Evolutionary conservation across 1,284 basidiomycete genomes (phyloP), one percentile per base, ranked within the genome.

Genomic region (Leccinum variabile): DNA sequence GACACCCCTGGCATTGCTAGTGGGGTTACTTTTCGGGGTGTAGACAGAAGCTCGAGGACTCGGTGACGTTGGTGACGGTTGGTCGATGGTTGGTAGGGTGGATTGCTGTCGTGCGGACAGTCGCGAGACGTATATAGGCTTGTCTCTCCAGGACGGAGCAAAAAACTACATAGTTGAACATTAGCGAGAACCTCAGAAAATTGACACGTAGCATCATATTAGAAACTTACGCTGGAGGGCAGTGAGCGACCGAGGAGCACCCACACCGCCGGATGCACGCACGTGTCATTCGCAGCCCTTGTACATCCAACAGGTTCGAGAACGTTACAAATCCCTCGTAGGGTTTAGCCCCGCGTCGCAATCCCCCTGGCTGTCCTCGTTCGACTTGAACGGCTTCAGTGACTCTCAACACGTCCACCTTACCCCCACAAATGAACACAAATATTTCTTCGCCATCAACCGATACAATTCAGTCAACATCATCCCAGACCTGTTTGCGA

Each of bases 371-470:
- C 76, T 92, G 56, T 82, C 81, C 63, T 75, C 73, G 28, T 80
- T 80, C 37, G 79, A 81, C 14, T 72, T 87, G 58, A 74, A 79
- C n/a, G 75, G 71, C 41, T 72, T 74, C 3, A 76, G 80, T 33
- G 78, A 81, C 53, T 77, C 83, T 64, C 82, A 83, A 59, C 75
- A 75, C 59, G 75, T 76, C 55, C 70, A 74, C 41, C 72, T 73
- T 56, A 68, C 74, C 54, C 75, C 75, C 63, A 78, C 82, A 18
- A 82, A 83, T 69, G 83, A 88, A 65, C 95, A 98, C 85, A 97
- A 97, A 75, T 98, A 97, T 78, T 98, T 94, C 78, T 97, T 98
- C 77, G 95, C 94, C 59, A 97, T 98, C 84, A 98, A 98, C 79
- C 81, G 97, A 68, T 96, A 95, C 83, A 95, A 96, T 81, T 95